phyloP scores from a whole-genome alignment of 2,329 filamentous ascomycete genomes.

The Fusarium hostae region DNA sequence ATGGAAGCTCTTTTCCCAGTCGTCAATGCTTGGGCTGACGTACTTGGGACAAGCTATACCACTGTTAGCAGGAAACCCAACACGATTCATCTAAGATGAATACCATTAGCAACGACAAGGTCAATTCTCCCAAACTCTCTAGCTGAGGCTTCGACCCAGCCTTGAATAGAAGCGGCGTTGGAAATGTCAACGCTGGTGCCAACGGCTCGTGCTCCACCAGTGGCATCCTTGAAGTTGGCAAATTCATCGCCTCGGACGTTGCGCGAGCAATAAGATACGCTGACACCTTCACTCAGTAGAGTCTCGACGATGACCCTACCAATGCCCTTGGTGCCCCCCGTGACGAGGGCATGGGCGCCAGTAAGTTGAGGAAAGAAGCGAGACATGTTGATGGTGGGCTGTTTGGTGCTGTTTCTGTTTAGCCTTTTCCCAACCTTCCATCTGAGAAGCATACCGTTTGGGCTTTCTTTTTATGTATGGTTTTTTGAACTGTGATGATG shows the following conservation, averaged over 20 bases:
- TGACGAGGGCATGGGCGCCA: background rate
- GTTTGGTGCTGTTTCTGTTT: background rate
- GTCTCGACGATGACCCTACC: constrained; percentile 36
- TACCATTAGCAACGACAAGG: constrained; percentile 14
- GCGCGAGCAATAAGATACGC: constrained; percentile 44
- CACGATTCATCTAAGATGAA: rapidly evolving
- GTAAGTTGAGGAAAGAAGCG: constrained; percentile 22
- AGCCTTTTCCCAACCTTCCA: background rate
- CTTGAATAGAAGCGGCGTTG: constrained; percentile 3
- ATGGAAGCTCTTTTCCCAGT: constrained; percentile 42
- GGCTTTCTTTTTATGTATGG: background rate
- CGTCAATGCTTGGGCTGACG: constrained; percentile 12
- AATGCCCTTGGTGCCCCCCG: constrained; percentile 42
- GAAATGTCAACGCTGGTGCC: constrained; percentile 40
- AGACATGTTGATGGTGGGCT: background rate
- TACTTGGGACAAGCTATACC: constrained; percentile 23
- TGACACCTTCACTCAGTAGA: constrained; percentile 41
- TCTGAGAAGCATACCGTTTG: background rate
- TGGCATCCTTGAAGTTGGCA: constrained; percentile 7
- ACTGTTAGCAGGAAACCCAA: rapidly evolving
- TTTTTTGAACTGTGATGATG: background rate
- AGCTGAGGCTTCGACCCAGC: constrained; percentile 3
- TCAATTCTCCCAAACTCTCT: constrained; percentile 12
- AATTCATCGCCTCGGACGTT: constrained; percentile 37
- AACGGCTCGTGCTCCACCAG: constrained; percentile 24